Percentiles rank a stretch among this genome's conserved stretches.
These are phyloP conservation scores for Hypoxylon lenormandii DNA, from an alignment of 495 filamentous ascomycete genomes.

Conservation along the genomic window DNA sequence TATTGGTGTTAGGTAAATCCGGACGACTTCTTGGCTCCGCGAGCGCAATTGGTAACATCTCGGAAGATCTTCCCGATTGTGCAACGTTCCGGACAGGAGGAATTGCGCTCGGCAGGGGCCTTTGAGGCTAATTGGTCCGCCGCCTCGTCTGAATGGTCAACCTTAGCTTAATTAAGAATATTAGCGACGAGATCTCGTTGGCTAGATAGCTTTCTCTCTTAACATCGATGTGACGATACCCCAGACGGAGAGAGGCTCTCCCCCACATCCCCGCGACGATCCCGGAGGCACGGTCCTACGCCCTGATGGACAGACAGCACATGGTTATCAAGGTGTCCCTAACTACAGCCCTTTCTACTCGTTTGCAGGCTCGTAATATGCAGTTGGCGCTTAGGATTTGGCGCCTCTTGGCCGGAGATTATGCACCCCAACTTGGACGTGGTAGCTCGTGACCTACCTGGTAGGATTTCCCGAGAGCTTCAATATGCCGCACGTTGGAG, in stretches of 20 bases:
- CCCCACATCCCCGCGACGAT: constrained; percentile 44
- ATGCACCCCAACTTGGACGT: constrained; percentile 41
- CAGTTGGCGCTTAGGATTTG: constrained; percentile 21
- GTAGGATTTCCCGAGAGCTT: constrained; percentile 17
- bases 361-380: constrained; percentile 26
- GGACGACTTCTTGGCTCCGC: constrained; percentile 40
- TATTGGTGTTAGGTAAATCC: constrained; percentile 31
- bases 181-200: constrained; percentile 24
- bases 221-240: constrained; percentile 36
- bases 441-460: constrained; percentile 43
- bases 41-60: constrained; percentile 50
- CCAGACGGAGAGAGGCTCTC: constrained; percentile 15
- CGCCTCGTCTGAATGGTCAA: constrained; percentile 20
- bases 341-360: constrained; percentile 16
- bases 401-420: constrained; percentile 32
- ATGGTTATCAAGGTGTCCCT: constrained; percentile 32
- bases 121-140: constrained; percentile 46
- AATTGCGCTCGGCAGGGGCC: constrained; percentile 41
- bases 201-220: constrained; percentile 8
- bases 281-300: constrained; percentile 47
- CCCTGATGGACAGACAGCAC: constrained; percentile 43
- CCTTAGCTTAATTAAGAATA: constrained; percentile 32
- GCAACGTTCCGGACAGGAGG: constrained; percentile 45
- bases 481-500: constrained; percentile 26
- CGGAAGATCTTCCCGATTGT: constrained; percentile 50